Conservation (phyloP, 2,329 filamentous ascomycete species). For the Paecilomyces formosus region DNA sequence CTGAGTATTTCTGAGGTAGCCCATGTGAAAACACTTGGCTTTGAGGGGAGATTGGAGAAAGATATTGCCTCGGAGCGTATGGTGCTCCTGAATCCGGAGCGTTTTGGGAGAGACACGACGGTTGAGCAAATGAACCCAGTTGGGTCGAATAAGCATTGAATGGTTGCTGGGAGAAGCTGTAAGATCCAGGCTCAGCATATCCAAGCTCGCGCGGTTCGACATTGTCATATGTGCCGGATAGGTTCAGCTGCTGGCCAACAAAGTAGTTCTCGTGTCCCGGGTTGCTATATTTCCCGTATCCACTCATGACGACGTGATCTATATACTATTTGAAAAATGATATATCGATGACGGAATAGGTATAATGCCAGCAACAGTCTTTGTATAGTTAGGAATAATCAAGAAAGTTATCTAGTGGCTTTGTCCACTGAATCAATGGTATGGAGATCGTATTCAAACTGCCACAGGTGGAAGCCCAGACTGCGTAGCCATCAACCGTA, state of each 20-base stretch:
- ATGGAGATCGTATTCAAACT: not conserved
- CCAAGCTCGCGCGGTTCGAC: slow-evolving; percentile 22
- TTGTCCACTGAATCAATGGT: not conserved
- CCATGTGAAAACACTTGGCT: slow-evolving; percentile 19
- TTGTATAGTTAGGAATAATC: not conserved
- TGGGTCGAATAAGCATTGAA: slow-evolving; percentile 31
- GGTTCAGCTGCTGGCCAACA: slow-evolving; percentile 24
- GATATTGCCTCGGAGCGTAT: slow-evolving; percentile 24
- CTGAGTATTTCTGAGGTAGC: slow-evolving; percentile 23
- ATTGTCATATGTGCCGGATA: slow-evolving; percentile 24
- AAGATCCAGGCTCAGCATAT: slow-evolving; percentile 20
- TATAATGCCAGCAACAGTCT: not conserved
- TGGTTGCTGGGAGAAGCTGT: slow-evolving; percentile 25
- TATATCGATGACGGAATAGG: not conserved
- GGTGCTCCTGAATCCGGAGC: slow-evolving; percentile 22
- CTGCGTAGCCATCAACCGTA: not conserved
- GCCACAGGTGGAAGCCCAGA: not conserved
- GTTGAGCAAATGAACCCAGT: slow-evolving; percentile 28
- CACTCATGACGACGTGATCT: slow-evolving; percentile 26
- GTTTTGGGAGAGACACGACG: slow-evolving; percentile 21
- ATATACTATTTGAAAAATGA: not conserved
- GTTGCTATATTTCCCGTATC: slow-evolving; percentile 30
- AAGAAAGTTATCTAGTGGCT: not conserved
- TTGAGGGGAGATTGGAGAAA: slow-evolving; percentile 24
- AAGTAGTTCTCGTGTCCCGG: slow-evolving; percentile 28